These are phyloP conservation scores for Trichosporon sp. DNA, from an alignment of 1,284 basidiomycete genomes.

Conservation along the genomic window DNA sequence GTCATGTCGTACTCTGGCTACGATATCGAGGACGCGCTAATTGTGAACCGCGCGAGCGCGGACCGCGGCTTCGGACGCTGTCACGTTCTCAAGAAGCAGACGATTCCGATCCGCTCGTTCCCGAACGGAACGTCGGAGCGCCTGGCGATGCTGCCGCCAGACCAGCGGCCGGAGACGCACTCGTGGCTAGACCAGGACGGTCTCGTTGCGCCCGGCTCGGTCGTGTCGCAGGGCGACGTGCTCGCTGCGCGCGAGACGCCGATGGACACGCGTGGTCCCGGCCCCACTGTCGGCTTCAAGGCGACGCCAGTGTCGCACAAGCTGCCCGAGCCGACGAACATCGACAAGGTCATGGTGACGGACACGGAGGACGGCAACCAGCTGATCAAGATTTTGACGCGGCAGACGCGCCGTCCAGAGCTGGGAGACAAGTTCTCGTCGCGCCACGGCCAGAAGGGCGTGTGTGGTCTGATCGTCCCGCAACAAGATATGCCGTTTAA, in stretches of 20 bases:
- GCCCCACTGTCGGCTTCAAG: constrained; percentile 62
- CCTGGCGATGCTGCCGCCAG: constrained; percentile 70
- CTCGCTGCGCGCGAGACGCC: constrained; percentile 97
- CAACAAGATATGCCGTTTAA: constrained; percentile 99
- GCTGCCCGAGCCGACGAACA: constrained; percentile 82
- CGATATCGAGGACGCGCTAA: constrained; percentile 98
- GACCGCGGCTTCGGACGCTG: constrained; percentile 97
- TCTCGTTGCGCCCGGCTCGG: constrained; percentile 88
- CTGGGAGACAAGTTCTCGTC: constrained; percentile 98
- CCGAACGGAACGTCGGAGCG: constrained; percentile 97
- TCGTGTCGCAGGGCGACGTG: constrained; percentile 86
- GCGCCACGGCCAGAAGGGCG: constrained; percentile 97
- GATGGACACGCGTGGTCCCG: constrained; percentile 60
- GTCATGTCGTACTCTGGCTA: constrained; percentile 99
- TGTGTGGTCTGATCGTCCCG: constrained; percentile 95
- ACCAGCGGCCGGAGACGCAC: constrained; percentile 62
- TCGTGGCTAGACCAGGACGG: constrained; percentile 94
- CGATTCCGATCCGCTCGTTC: constrained; percentile 90
- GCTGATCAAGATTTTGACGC: constrained; percentile 97
- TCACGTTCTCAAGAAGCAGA: constrained; percentile 94
- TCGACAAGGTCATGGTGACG: constrained; percentile 97
- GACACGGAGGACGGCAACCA: constrained; percentile 91
- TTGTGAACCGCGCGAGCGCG: constrained; percentile 88
- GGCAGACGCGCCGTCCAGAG: constrained; percentile 93
- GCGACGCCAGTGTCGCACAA: constrained; percentile 88